Evolutionary conservation across 208 protist genomes (phyloP), one percentile per base, ranked within the genome.

Genomic region (Crithidia sp.): DNA sequence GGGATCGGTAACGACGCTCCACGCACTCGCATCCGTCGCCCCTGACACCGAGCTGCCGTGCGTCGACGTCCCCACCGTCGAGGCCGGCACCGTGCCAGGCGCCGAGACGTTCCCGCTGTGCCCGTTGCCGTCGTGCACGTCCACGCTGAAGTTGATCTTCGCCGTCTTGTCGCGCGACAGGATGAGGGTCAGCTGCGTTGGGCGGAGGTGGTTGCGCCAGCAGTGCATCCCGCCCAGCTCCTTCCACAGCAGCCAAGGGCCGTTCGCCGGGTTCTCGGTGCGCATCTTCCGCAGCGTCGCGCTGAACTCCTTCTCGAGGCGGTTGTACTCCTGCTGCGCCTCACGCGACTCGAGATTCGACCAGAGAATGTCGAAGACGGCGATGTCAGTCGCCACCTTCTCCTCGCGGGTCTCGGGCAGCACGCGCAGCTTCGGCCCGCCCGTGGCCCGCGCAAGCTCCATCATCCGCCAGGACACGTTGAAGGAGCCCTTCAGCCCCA

Each of bases 381-480:
- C 63, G 12, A 14, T 28, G 56, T 61, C 53, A 1, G 43, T 37
- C 53, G n/a, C 36, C 12, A 49, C 44, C 56, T 65, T 65, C 56
- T 68, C 63, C 16, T 68, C 63, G 5, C 36, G 52, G 9, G 63
- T 44, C 37, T 57, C 63, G 2, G 63, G 63, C 17, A 68, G 63
- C 50, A 68, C 63, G 63, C 50, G 61, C 61, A 67, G 61, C 61
- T 43, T 53, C 61, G 61, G 45, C 61, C 61, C 61, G 47, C 61
- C 36, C 4, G 61, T 67, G 8, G 61, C 61, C 3, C 61, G 61
- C 9, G 17, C 63, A 13, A 68, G 52, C 50, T 68, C 61, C 61
- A 58, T 56, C 13, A 68, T 50, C 3, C 52, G 63, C 63, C 63
- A 68, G 43, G 63, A 59, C 50, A 58, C 63, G 4, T 58, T 43